A percentile compares a stretch with the other conserved stretches of the same genome.
Evolutionary conservation across 768 basidiomycete genomes (phyloP).

Genomic region (Tephrocybe sp.): DNA sequence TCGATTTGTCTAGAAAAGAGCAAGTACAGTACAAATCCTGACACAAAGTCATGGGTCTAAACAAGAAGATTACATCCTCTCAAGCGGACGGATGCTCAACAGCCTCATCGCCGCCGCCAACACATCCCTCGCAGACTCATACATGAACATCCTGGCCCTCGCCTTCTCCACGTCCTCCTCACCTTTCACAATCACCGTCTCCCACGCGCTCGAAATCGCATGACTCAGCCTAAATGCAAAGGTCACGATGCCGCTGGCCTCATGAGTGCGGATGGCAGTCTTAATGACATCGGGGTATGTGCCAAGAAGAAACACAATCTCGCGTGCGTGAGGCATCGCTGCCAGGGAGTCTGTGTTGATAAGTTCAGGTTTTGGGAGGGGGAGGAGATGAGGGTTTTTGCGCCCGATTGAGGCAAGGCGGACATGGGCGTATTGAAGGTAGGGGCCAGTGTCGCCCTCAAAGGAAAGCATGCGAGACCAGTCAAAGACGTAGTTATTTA

Average conservation of each 20-base stretch:
- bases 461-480: conserved; percentile 94
- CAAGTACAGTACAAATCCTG: too few relatives aligned
- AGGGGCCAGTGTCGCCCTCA: conserved; percentile 94
- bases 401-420: conserved; percentile 88
- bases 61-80: conserved; percentile 94
- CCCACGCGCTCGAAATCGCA: conserved; percentile 91
- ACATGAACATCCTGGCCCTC: conserved; percentile 84
- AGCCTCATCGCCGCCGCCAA: conserved; percentile 83
- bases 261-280: conserved; percentile 79
- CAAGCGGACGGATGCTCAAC: conserved; percentile 85
- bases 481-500: conserved; percentile 96
- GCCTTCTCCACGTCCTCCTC: conserved; percentile 78
- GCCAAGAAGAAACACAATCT: conserved; percentile 84
- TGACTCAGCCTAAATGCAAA: conserved; percentile 87
- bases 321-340: conserved; percentile 71
- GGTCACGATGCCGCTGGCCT: conserved; percentile 90
- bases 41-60: too few relatives aligned
- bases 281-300: conserved; percentile 91
- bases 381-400: conserved; percentile 85
- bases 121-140: conserved; percentile 88
- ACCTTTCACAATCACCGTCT: conserved; percentile 82
- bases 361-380: conserved; percentile 67
- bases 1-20: too few relatives aligned
- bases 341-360: conserved; percentile 70
- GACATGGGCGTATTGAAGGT: conserved; percentile 96